Percentiles rank a stretch among this genome's conserved stretches.
These are phyloP conservation scores for Flaveria brownii DNA, from an alignment of 129 eudicot genomes.

Conservation along the genomic window DNA sequence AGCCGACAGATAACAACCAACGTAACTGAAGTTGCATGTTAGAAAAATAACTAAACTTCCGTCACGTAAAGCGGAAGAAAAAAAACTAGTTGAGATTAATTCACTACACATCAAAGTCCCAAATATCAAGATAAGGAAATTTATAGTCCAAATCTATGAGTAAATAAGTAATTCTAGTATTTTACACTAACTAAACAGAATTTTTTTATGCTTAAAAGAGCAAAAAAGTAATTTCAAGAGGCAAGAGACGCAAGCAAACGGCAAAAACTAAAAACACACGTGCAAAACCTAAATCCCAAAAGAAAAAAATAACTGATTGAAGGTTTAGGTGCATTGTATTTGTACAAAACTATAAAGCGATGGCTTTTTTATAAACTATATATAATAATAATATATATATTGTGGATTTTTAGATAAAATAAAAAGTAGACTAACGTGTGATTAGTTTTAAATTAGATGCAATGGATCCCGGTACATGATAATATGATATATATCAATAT, in stretches of 20 bases:
- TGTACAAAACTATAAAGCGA: background rate
- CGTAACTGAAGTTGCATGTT: no score
- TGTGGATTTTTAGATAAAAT: background rate
- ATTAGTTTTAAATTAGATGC: background rate
- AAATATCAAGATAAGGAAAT: no score
- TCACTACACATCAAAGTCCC: no score
- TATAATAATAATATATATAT: background rate
- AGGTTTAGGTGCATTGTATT: background rate
- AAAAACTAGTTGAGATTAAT: no score
- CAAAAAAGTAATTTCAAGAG: background rate
- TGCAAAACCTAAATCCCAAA: background rate
- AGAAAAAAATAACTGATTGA: background rate
- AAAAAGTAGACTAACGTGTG: background rate
- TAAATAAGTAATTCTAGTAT: no score
- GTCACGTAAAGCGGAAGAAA: no score
- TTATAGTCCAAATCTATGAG: no score
- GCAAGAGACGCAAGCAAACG: background rate
- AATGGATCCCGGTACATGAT: conserved; percentile 2
- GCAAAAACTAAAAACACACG: background rate
- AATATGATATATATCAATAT: background rate
- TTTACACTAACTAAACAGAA: no score
- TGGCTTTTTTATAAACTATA: background rate
- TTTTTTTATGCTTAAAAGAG: no score
- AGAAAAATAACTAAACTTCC: no score
- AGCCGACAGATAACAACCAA: no score